Evolutionary conservation across 2,329 filamentous ascomycete genomes (phyloP).

Genomic region (Tolypocladium pustulatum): DNA sequence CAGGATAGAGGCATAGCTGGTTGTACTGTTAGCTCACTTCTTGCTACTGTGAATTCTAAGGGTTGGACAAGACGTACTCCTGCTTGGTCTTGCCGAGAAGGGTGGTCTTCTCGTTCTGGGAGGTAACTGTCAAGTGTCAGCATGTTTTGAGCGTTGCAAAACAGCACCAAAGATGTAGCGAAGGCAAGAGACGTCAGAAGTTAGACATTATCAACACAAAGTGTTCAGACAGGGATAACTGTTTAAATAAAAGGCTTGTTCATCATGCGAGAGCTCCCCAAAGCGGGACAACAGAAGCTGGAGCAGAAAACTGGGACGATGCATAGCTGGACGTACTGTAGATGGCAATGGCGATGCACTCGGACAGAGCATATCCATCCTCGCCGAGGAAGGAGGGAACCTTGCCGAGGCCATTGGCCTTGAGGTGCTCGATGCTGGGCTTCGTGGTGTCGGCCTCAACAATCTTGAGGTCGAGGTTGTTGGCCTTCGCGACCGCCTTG

Average conservation of each 20-base stretch:
- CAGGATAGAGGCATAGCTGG: constrained; percentile 84
- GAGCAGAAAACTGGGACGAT: neutral
- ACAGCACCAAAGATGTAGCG: neutral
- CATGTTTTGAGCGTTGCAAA: constrained; percentile 1
- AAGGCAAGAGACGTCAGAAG: constrained; percentile 49
- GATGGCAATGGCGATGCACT: constrained; percentile 91
- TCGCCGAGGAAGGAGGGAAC: constrained; percentile 85
- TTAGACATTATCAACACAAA: constrained; percentile 82
- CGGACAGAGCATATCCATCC: constrained; percentile 82
- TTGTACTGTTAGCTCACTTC: neutral
- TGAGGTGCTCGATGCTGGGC: constrained; percentile 65
- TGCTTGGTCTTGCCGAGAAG: constrained; percentile 99
- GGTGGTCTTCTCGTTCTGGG: constrained; percentile 99
- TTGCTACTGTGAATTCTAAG: neutral
- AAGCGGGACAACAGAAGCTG: neutral
- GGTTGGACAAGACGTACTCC: constrained; percentile 52
- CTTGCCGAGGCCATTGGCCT: constrained; percentile 81
- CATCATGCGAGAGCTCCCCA: constrained; percentile 42
- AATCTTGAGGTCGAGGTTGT: constrained; percentile 83
- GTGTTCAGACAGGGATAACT: constrained; percentile 99
- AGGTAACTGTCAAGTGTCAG: constrained; percentile 62
- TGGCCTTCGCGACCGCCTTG: constrained; percentile 92
- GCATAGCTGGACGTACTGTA: constrained; percentile 59
- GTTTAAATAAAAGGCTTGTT: constrained; percentile 60
- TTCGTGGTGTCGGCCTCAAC: constrained; percentile 59